Evolutionary conservation across 2,329 filamentous ascomycete species (phyloP).

Genomic region (Fusarium sp.): DNA sequence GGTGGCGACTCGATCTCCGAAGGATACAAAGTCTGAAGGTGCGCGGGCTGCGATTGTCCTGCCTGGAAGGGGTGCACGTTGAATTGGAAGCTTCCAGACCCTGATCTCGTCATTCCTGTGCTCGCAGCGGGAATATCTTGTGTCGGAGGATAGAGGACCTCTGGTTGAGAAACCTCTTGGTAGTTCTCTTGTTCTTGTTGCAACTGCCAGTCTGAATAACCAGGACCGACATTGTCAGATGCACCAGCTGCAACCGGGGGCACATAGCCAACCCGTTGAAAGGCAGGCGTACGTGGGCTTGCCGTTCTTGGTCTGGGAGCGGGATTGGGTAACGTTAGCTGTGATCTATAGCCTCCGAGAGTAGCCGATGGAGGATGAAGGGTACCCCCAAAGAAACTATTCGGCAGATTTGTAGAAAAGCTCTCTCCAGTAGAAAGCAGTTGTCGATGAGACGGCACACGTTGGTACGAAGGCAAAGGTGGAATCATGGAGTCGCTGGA

Average conservation of each 20-base stretch:
- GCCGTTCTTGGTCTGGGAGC: slow-evolving; percentile 27
- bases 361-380: slow-evolving; percentile 28
- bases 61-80: slow-evolving; percentile 40
- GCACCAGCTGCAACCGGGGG: slow-evolving; percentile 27
- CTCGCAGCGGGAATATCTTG: slow-evolving; percentile 10
- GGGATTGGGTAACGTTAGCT: slow-evolving; percentile 36
- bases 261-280: slow-evolving; percentile 11
- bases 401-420: slow-evolving; percentile 29
- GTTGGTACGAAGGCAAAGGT: background rate
- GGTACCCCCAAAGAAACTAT: slow-evolving; percentile 30
- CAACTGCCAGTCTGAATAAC: slow-evolving; percentile 25
- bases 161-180: slow-evolving; percentile 11
- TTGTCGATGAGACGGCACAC: slow-evolving; percentile 3
- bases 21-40: slow-evolving; percentile 23
- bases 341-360: slow-evolving; percentile 36
- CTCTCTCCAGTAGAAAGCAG: slow-evolving; percentile 22
- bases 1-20: slow-evolving; percentile 26
- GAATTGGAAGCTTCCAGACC: slow-evolving; percentile 43
- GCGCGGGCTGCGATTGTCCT: slow-evolving; percentile 26
- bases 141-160: slow-evolving; percentile 6
- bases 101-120: slow-evolving; percentile 41
- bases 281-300: background rate
- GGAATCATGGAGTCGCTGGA: slow-evolving; percentile 31
- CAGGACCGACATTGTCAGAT: slow-evolving; percentile 16
- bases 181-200: slow-evolving; percentile 35